Evolutionary conservation across 805 yeast genomes (phyloP), one percentile per base, ranked within the genome.

Genomic region (Isabelozyma rhagii): DNA sequence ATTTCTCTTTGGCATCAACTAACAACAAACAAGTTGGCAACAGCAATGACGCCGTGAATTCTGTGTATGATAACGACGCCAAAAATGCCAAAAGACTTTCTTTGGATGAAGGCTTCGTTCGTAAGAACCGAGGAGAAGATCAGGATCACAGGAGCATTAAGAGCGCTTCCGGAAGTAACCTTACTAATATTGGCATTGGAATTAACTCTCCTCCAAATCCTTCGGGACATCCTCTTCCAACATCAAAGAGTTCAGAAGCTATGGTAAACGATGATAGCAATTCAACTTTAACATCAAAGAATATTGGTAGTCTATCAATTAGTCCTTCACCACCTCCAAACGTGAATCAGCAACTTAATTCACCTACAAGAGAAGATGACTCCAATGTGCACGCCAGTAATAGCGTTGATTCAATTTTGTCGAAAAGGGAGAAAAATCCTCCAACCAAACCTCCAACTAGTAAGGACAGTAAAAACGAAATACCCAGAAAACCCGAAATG

Each of bases 1-100:
- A 74, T 51, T 74, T 74, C 47, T 66, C 78, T 5, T 59, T 69
- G 7, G 62, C 61, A 5, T 31, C 55, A 5, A 62, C 51, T 50
- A 57, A 46, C 54, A 43, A 34, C 42, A 34, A 27, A 11, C 41
- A 48, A 3, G 44, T 29, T 40, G 47, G 54, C 8, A 31, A 34
- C 10, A 44, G 39, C 15, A 41, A 52, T 25, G 36, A 43, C 15
- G 5, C 31, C 39, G 36, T 31, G n/a, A 31, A 8, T 31, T 31
- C 36, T 9, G 36, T 31, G n/a, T 31, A 48, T n/a, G 11, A 14
- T 4, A 40, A 39, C 15, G 15, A 34, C 11, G 39, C 41, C 8
- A 43, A 40, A 10, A 54, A 58, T 27, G 63, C 57, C 39, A 70
- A 70, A 50, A 55, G 69, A 36, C 43, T 58, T 6, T 65, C 72